Percentiles rank a stretch among this genome's conserved stretches.
These are phyloP conservation scores for Blastobotrys elegans DNA, from an alignment of 1,139 yeast genomes.

Conservation along the genomic window DNA sequence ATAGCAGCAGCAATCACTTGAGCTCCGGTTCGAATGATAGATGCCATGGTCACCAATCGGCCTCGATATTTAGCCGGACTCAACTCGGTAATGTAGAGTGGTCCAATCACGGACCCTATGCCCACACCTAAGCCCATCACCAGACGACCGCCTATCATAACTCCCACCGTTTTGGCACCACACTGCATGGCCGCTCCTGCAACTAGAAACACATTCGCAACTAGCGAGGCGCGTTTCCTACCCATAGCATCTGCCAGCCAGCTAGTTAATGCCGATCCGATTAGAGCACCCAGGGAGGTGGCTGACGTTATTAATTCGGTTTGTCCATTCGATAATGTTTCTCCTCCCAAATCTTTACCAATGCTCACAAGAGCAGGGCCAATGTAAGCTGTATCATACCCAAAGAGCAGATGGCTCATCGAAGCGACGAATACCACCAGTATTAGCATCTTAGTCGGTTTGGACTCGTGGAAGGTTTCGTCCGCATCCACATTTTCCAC, in stretches of 20 bases:
- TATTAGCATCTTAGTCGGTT: constrained; percentile 37
- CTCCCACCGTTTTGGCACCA: constrained; percentile 76
- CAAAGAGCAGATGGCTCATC: constrained; percentile 92
- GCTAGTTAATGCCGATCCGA: constrained; percentile 76
- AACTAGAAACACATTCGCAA: constrained; percentile 72
- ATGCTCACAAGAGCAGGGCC: constrained; percentile 88
- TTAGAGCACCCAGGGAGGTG: constrained; percentile 84
- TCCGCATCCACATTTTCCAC: constrained; percentile 12
- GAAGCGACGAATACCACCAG: constrained; percentile 77
- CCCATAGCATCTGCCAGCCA: constrained; percentile 75
- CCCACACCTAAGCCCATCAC: constrained; percentile 97
- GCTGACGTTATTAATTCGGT: constrained; percentile 93
- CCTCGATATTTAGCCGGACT: constrained; percentile 94
- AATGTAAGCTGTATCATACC: constrained; percentile 94
- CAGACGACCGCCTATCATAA: constrained; percentile 86
- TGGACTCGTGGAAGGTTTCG: constrained; percentile 18
- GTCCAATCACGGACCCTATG: constrained; percentile 84
- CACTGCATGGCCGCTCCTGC: constrained; percentile 82
- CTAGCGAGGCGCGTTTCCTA: constrained; percentile 72
- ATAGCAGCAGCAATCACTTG: constrained; percentile 88
- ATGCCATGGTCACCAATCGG: constrained; percentile 51
- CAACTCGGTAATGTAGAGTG: constrained; percentile 83
- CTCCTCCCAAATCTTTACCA: constrained; percentile 54
- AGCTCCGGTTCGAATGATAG: constrained; percentile 81
- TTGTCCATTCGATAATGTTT: constrained; percentile 60